Evolutionary conservation across 2,329 filamentous ascomycete genomes (phyloP).

Genomic region (Colletotrichum australisinense): DNA sequence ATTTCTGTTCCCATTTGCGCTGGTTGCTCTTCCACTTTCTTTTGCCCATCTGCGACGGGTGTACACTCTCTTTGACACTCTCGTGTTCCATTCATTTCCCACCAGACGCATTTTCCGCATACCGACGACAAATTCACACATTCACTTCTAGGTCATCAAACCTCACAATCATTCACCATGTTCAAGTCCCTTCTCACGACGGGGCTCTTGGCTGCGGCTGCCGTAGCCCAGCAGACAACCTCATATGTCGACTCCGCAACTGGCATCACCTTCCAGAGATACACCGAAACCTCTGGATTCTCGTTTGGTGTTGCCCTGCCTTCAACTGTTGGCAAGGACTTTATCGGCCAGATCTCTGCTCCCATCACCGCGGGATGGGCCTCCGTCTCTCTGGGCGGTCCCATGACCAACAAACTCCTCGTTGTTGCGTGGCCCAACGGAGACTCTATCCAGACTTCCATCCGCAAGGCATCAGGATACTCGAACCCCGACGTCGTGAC

Average conservation of each 20-base stretch:
- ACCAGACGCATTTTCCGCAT: background rate
- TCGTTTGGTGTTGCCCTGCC: conserved; percentile 31
- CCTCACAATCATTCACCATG: conserved; percentile 21
- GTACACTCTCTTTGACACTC: conserved; percentile 30
- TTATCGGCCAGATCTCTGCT: conserved; percentile 35
- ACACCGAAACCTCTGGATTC: conserved; percentile 25
- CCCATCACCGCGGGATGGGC: conserved; percentile 30
- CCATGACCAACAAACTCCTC: conserved; percentile 57
- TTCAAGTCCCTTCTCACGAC: conserved; percentile 29
- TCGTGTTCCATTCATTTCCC: conserved; percentile 29
- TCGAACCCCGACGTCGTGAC: conserved; percentile 52
- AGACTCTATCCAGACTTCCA: conserved; percentile 45
- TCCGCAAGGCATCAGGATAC: conserved; percentile 47
- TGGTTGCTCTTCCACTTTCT: conserved; percentile 26
- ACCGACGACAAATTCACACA: background rate
- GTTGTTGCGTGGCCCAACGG: conserved; percentile 57
- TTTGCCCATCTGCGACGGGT: conserved; percentile 34
- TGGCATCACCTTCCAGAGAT: conserved; percentile 32
- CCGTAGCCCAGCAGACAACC: conserved; percentile 31
- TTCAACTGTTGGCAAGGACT: conserved; percentile 29
- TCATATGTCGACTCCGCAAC: conserved; percentile 23
- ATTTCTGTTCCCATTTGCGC: conserved; percentile 17
- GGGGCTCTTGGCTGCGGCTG: conserved; percentile 24
- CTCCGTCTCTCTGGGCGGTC: conserved; percentile 48
- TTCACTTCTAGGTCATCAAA: conserved; percentile 2